phyloP scores from a whole-genome alignment of 1,284 basidiomycete species.

The Porogramme epimiltina region DNA sequence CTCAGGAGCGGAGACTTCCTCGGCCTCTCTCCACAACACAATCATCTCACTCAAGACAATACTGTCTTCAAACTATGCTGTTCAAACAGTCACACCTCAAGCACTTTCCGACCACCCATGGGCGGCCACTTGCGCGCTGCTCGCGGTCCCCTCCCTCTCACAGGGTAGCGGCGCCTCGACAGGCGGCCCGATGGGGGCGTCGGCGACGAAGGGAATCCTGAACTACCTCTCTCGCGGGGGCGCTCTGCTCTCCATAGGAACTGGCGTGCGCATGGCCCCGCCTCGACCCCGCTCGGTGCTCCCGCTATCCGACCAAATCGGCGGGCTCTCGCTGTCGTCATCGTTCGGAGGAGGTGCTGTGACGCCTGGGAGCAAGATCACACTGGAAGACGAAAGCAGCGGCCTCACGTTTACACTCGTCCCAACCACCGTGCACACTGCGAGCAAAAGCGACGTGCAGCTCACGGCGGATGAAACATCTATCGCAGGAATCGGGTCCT shows the following conservation, averaged over 20 bases:
- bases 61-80: constrained; percentile 75
- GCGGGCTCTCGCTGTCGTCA: constrained; percentile 4
- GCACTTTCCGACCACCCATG: constrained; percentile 74
- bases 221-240: constrained; percentile 75
- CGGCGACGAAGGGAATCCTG: constrained; percentile 57
- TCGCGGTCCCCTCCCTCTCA: constrained; percentile 72
- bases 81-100: constrained; percentile 65
- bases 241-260: constrained; percentile 31
- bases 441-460: too few species aligned
- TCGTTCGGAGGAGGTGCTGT: background rate
- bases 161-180: constrained; percentile 39
- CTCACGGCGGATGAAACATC: too few species aligned
- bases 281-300: background rate
- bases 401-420: constrained; percentile 16
- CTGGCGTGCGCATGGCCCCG: constrained; percentile 28
- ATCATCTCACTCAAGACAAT: constrained; percentile 57
- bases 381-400: constrained; percentile 11
- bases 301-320: constrained; percentile 9
- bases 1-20: constrained; percentile 68
- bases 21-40: constrained; percentile 58
- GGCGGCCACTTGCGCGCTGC: constrained; percentile 71
- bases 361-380: constrained; percentile 3
- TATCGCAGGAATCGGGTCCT: constrained; percentile 27
- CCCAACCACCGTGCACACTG: constrained; percentile 31
- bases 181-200: constrained; percentile 54